phyloP scores from a whole-genome alignment of 352 stramenopile species.

The Globisporangium polare region DNA sequence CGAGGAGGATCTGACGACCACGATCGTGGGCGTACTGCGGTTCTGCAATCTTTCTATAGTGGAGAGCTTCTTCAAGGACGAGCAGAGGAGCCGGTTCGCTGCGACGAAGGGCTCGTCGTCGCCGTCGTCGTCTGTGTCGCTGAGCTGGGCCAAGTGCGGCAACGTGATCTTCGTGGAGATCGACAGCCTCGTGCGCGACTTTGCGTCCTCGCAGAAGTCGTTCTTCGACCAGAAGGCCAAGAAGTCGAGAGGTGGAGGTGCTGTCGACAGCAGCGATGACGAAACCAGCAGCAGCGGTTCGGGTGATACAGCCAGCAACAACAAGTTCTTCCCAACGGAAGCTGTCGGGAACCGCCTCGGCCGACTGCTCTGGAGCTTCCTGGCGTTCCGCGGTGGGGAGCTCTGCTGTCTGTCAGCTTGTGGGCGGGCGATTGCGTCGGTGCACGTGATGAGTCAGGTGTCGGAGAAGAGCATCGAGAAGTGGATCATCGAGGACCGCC shows the following conservation, averaged over 20 bases:
- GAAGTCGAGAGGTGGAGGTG: slow-evolving; percentile 8
- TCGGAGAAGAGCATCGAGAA: slow-evolving; percentile 82
- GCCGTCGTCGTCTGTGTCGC: slow-evolving; percentile 16
- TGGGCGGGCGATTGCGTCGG: slow-evolving; percentile 71
- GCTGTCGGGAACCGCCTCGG: slow-evolving; percentile 55
- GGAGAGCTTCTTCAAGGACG: slow-evolving; percentile 63
- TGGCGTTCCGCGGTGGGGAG: slow-evolving; percentile 77
- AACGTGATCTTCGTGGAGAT: slow-evolving; percentile 85
- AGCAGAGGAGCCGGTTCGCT: slow-evolving; percentile 13
- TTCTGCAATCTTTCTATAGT: slow-evolving; percentile 80
- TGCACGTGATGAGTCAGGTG: slow-evolving; percentile 80
- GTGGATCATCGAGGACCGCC: slow-evolving; percentile 78
- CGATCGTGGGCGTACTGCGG: slow-evolving; percentile 56
- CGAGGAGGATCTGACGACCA: slow-evolving; percentile 58
- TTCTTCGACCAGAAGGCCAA: slow-evolving; percentile 19
- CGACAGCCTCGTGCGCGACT: slow-evolving; percentile 73
- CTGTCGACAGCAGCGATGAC: slow-evolving; percentile 15
- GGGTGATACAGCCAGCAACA: neutral
- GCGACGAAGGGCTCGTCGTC: slow-evolving; percentile 18
- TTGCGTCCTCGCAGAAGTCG: slow-evolving; percentile 56
- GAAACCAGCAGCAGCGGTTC: slow-evolving; percentile 12
- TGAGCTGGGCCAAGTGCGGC: slow-evolving; percentile 79
- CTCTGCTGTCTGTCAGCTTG: slow-evolving; percentile 65
- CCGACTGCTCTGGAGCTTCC: slow-evolving; percentile 75
- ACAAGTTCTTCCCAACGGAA: slow-evolving; percentile 30